Base-by-base conservation (phyloP, 1,139 yeast species). In the Wickerhamomyces sp. region DNA sequence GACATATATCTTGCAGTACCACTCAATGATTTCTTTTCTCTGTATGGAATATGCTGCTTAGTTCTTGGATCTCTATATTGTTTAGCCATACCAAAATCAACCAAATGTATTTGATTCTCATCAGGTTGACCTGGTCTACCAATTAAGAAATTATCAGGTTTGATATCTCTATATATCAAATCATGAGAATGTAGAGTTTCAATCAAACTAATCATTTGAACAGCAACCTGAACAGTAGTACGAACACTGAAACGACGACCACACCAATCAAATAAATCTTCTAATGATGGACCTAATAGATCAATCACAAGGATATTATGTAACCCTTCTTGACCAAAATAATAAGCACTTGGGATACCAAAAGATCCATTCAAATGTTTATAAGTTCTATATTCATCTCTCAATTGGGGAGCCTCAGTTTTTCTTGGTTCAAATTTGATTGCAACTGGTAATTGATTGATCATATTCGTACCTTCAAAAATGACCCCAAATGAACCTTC, bases 1-100 rank as follows among this genome's bases (percentile, higher is more conserved):
- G 96, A 86, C 97, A 91, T 91, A 70, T 93, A 93, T 62, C 99
- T 80, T 11, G 98, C 98, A 4, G 99, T 93, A 43, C 99, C 99
- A 65, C 95, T 84, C 59, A 93, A 75, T 29, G 95, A 83, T 68
- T 93, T 93, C 65, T 91, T 84, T 66, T 93, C 98, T 58, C 97
- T 79, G 68, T 93, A 93, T 23, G 99, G 98, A 55, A 93, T 93
- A 69, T 93, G 99, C 64, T 84, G 93, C 63, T 89, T 87, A 7
- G 97, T 88, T 66, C 89, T 79, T 46, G 97, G 97, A 65, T 93
- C 98, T 60, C 97, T 78, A 68, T 88, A 93, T 64, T 90, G 96
- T 68, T 93, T 93, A 39, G 97, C 97, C 98, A 93, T 91, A 54
- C 99, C 99, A 64, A 90, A 93, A 64, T 85, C 94, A 47, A 85